phyloP scores from a whole-genome alignment of 805 yeast species.

The Cyberlindnera mississippiensis region DNA sequence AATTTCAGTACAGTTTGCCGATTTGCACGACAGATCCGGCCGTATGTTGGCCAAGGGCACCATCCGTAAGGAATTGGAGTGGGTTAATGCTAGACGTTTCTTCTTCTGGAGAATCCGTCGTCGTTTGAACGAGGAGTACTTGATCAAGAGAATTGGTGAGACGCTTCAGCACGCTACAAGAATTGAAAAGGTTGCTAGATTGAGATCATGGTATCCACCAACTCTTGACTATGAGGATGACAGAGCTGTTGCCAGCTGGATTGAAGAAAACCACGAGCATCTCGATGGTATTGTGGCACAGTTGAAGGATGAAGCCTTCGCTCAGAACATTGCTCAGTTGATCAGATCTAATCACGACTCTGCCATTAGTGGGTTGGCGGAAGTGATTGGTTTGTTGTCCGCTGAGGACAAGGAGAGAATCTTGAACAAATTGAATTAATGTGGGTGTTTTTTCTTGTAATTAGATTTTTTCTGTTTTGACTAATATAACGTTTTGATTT shows the following conservation, averaged over 20 bases:
- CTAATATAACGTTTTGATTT: slow-evolving; percentile 5
- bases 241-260: slow-evolving; percentile 75
- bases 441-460: slow-evolving; percentile 10
- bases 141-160: slow-evolving; percentile 68
- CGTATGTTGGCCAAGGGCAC: slow-evolving; percentile 96
- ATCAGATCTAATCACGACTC: slow-evolving; percentile 52
- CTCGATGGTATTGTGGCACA: slow-evolving; percentile 59
- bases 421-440: slow-evolving; percentile 31
- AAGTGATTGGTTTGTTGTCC: slow-evolving; percentile 48
- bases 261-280: slow-evolving; percentile 69
- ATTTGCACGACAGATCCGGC: slow-evolving; percentile 94
- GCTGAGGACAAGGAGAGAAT: slow-evolving; percentile 50
- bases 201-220: slow-evolving; percentile 82
- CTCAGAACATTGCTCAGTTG: slow-evolving; percentile 58
- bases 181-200: slow-evolving; percentile 80
- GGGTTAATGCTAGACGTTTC: slow-evolving; percentile 87
- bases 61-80: slow-evolving; percentile 77
- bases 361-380: slow-evolving; percentile 51
- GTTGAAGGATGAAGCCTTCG: slow-evolving; percentile 62
- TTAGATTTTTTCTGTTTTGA: slow-evolving; percentile 3
- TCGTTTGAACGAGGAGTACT: slow-evolving; percentile 88
- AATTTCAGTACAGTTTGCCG: slow-evolving; percentile 94
- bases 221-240: slow-evolving; percentile 69
- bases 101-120: slow-evolving; percentile 99
- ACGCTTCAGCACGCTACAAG: slow-evolving; percentile 58